Base-by-base conservation (phyloP, 371 early-diverging fungal genomes). In the Mortierella sp. region DNA sequence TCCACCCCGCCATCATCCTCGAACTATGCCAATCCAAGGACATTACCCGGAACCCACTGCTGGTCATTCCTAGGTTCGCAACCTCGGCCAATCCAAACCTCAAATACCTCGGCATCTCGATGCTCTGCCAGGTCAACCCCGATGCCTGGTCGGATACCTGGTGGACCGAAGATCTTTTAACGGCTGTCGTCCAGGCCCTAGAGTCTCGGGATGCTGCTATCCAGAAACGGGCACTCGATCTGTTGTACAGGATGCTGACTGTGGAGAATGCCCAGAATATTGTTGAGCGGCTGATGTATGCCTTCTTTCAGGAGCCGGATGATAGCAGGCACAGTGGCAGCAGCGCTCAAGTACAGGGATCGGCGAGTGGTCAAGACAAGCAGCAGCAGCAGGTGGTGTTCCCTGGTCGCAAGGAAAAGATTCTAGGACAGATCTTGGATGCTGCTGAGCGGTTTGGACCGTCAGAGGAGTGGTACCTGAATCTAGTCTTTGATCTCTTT, bases 111-210 rank as follows among this genome's bases (percentile, higher is more conserved):
- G 83, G 83, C 22, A 75, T 83, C 39, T 74, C 83, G 11, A 75
- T 83, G 83, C 79, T 83, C n/a, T 78, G 79, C 37, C 78, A 83
- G 45, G 83, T 83, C 41, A 73, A 64, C 19, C 76, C 83, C 1
- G 52, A 72, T 26, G 83, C 83, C 45, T 83, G 83, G 83, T 83
- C 79, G 2, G 79, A 83, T 45, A 47, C 79, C 50, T 83, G 83
- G 83, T 83, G 83, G 83, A 73, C 24, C n/a, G 76, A 83, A 6
- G 71, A 73, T 45, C 70, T 83, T 29, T 53, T 83, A n/a, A 37
- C 76, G 1, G 78, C 75, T 2, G 83, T 83, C 0, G 79, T 83
- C 16, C 70, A 76, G 55, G 75, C 83, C 1, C 66, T 83, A 16
- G 83, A 78, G 16, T 78, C 76, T 31, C 72, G 71, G 6, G 83